Base-by-base conservation (phyloP, 202 grass and related monocot species). In the Digitaria exilis region DNA sequence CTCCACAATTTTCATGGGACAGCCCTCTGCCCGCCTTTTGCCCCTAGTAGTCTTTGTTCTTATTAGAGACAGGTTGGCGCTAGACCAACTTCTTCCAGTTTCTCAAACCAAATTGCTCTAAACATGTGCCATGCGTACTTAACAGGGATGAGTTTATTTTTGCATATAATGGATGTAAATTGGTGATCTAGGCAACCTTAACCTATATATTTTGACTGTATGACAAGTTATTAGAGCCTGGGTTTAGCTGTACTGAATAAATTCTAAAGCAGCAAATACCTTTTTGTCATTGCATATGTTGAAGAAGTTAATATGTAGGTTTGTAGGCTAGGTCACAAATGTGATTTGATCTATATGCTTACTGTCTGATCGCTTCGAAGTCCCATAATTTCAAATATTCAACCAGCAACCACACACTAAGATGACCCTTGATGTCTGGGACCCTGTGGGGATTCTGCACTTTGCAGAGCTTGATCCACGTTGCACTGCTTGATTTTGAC, bases 211-310 rank as follows among this genome's bases (percentile, higher is more conserved):
- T 62, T 82, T 82, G 41, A 48, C 21, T 13, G 55, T 22, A 43
- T 15, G n/a, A 21, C 55, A 80, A 19, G 29, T 72, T 82, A 35
- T 37, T 34, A 49, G 60, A 72, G 37, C 39, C 12, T 48, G 28
- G 19, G 9, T 45, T 45, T 71, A 28, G 19, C 71, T 43, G 21
- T 71, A 57, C 50, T 1, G n/a, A n/a, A n/a, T n/a, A 41, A 48
- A n/a, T 31, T 49, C 21, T 48, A 37, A 46, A 10, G 29, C 15
- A 2, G 39, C 32, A 31, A 42, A 58, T 10, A 25, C 6, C n/a
- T 39, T 71, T 71, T 58, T 58, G 35, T 70, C 26, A 35, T 71
- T 69, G 37, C 25, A 70, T 81, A 58, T 56, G 18, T 50, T 71
- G 51, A 81, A 58, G 34, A 80, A 58, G 6, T 21, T 52, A 52